Base-by-base conservation (phyloP, 2,329 filamentous ascomycete genomes). In the Colletotrichum liriopes region DNA sequence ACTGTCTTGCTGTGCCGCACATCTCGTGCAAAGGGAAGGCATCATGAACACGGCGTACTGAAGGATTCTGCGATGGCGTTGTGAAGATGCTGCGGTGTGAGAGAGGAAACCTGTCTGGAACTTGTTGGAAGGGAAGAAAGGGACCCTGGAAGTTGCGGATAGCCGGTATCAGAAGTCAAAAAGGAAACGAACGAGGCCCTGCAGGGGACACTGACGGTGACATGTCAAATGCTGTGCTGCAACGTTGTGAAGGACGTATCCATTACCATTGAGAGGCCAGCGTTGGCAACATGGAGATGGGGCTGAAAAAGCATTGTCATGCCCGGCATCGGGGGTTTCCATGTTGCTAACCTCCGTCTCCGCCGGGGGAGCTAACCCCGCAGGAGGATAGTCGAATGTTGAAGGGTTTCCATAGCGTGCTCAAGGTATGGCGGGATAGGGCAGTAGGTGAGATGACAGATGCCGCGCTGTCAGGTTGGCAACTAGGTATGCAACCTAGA, bases 111-210 rank as follows among this genome's bases (percentile, higher is more conserved):
- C 62, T 51, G 39, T 43, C 37, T 58, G 52, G 67, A 67, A 66
- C 35, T 41, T 52, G 35, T 39, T 51, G 54, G 62, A 59, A 55
- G 60, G 41, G 52, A 45, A 56, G 23, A 20, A 59, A 64, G 43
- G 20, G 55, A 12, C 56, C 56, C 45, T 68, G 35, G 58, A 52
- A 52, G 58, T 68, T 59, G 58, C 43, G 54, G 54, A 60, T 35
- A 49, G 70, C 66, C 70, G 59, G 70, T 72, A 37, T 65, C 59
- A 70, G 70, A 69, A 23, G 47, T 49, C 9, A 61, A 59, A 72
- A 72, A 60, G 26, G 60, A 51, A 69, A 69, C 47, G 20, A 43
- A 29, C 52, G 9, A 29, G 58, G 45, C 69, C 47, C 52, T 43
- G 49, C 41, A 41, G 59, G 68, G 49, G 43, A 72, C 26, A 11